These are phyloP conservation scores for Austropuccinia psidii DNA, from an alignment of 1,284 basidiomycete species.

Conservation along the genomic window DNA sequence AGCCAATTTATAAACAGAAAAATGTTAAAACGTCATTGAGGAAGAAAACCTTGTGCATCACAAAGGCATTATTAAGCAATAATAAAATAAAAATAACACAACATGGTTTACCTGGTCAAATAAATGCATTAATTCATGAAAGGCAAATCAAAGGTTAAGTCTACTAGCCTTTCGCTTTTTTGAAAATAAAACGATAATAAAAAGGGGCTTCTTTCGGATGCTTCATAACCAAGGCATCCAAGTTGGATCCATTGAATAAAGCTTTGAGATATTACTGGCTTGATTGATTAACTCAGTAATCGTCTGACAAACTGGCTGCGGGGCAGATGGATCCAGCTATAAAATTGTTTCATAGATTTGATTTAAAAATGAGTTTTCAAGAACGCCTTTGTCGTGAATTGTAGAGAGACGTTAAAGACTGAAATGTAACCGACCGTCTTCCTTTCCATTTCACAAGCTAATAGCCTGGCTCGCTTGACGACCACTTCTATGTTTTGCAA, in stretches of 20 bases:
- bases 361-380: slow-evolving; percentile 28
- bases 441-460: slow-evolving; percentile 74
- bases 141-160: no score
- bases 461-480: slow-evolving; percentile 72
- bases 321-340: slow-evolving; percentile 41
- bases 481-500: slow-evolving; percentile 68
- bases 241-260: slow-evolving; percentile 61
- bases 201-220: no score
- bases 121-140: no score
- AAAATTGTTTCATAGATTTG: slow-evolving; percentile 31
- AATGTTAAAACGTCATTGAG: no score
- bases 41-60: no score
- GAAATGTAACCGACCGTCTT: slow-evolving; percentile 58
- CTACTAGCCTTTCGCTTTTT: slow-evolving; percentile 63
- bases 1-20: no score
- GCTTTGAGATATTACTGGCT: slow-evolving; percentile 53
- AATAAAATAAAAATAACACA: no score
- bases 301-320: slow-evolving; percentile 65
- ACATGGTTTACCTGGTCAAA: no score
- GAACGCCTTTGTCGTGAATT: background rate
- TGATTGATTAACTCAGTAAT: slow-evolving; percentile 72
- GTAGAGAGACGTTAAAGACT: background rate
- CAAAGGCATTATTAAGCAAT: no score
- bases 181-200: no score
- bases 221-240: slow-evolving; percentile 62